Percentiles rank a stretch among this genome's conserved stretches.
Evolutionary conservation across 495 filamentous ascomycete species (phyloP).

Genomic region (Pyrenula aspistea): DNA sequence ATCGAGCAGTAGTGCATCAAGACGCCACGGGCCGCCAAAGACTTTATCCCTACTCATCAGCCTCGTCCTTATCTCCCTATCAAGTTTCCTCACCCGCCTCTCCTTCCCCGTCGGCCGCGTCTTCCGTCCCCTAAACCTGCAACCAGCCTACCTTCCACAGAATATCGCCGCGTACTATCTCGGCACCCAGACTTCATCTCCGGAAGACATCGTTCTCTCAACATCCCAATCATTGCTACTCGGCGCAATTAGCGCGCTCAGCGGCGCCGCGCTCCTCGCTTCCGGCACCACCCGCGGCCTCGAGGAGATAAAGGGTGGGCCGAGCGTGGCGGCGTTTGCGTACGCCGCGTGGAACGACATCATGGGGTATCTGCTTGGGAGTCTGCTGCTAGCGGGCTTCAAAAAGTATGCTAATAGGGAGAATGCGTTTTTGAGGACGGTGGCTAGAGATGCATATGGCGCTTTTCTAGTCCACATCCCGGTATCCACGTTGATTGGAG

Average conservation of each 20-base stretch:
- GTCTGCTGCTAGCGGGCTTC: not conserved
- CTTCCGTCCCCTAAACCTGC: not conserved
- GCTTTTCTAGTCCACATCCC: not conserved
- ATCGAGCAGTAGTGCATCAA: not conserved
- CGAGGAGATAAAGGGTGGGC: not conserved
- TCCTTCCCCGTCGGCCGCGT: not conserved
- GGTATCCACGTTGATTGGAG: not conserved
- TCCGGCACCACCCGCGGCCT: not conserved
- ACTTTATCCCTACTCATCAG: not conserved
- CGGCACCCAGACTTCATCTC: not conserved
- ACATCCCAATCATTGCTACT: not conserved
- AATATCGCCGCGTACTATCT: not conserved
- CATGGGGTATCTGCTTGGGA: not conserved
- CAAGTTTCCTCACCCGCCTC: not conserved
- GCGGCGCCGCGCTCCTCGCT: not conserved
- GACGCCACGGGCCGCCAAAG: not conserved
- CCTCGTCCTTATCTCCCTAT: not conserved
- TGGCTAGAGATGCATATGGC: not conserved
- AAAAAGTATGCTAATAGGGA: not conserved
- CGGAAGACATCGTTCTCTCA: not conserved
- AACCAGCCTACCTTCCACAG: not conserved
- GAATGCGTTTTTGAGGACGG: not conserved
- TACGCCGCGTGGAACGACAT: not conserved
- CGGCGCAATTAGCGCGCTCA: not conserved
- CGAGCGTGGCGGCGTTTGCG: not conserved